These are phyloP conservation scores for Ramularia collo-cygni DNA, from an alignment of 2,329 filamentous ascomycete species.

Conservation along the genomic window DNA sequence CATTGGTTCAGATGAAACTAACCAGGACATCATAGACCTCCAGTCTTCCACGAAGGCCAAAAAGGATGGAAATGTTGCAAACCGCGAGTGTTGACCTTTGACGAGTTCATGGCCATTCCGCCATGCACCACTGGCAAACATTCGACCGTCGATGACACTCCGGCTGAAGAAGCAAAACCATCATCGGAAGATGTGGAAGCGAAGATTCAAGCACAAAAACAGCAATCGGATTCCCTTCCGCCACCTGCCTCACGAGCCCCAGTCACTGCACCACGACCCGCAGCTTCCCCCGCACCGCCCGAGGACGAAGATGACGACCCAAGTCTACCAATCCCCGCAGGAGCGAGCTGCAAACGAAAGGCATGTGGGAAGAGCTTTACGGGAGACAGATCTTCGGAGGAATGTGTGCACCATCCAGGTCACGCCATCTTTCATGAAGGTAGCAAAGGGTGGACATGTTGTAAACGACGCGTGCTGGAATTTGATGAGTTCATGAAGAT, in stretches of 20 bases:
- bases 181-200: conserved; percentile 27
- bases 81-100: conserved; percentile 89
- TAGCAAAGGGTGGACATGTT: conserved; percentile 96
- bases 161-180: conserved; percentile 29
- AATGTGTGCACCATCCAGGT: conserved; percentile 84
- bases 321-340: conserved; percentile 62
- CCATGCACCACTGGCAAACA: conserved; percentile 92
- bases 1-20: too few species aligned
- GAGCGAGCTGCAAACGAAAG: conserved; percentile 68
- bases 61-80: conserved; percentile 99
- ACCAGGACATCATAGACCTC: conserved; percentile 33
- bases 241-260: conserved; percentile 25
- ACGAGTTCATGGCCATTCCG: conserved; percentile 89
- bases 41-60: conserved; percentile 94
- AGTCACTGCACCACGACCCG: conserved; percentile 22
- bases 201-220: conserved; percentile 25
- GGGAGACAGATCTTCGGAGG: conserved; percentile 58
- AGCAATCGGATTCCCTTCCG: conserved; percentile 19
- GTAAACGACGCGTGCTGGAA: conserved; percentile 88
- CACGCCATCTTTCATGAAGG: conserved; percentile 94
- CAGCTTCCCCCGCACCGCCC: conserved; percentile 51
- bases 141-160: conserved; percentile 73
- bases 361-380: conserved; percentile 64
- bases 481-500: conserved; percentile 99
- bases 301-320: conserved; percentile 85